Evolutionary conservation across 257 asterid genomes (phyloP).

Genomic region (Lycium ferocissimum): DNA sequence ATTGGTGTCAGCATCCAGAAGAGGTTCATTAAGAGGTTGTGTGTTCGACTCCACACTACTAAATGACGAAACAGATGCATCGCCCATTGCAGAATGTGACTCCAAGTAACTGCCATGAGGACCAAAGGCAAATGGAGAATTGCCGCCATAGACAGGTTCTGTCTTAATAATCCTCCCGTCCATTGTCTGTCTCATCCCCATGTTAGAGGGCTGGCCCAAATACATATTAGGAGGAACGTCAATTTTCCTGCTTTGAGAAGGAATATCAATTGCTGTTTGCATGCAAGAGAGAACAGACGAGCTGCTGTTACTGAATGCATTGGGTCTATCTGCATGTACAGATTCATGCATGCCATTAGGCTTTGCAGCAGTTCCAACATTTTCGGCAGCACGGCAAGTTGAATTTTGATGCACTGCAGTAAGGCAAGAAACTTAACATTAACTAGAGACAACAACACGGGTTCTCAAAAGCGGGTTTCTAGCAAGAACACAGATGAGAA

Average conservation of each 20-base stretch:
- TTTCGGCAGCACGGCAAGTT: slow-evolving; percentile 50
- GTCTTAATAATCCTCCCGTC: slow-evolving; percentile 63
- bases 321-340: slow-evolving; percentile 38
- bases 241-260: slow-evolving; percentile 49
- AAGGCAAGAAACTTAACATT: slow-evolving; percentile 28
- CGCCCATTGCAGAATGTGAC: slow-evolving; percentile 63
- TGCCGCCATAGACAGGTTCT: slow-evolving; percentile 62
- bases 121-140: slow-evolving; percentile 59
- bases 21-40: slow-evolving; percentile 59
- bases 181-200: slow-evolving; percentile 56
- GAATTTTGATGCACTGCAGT: slow-evolving; percentile 65
- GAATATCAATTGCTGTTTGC: slow-evolving; percentile 51
- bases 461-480: slow-evolving; percentile 7
- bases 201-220: slow-evolving; percentile 57
- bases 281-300: slow-evolving; percentile 55
- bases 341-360: slow-evolving; percentile 56
- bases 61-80: slow-evolving; percentile 68
- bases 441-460: slow-evolving; percentile 3
- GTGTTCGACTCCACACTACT: slow-evolving; percentile 68
- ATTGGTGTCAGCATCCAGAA: slow-evolving; percentile 65
- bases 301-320: slow-evolving; percentile 51
- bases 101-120: slow-evolving; percentile 62
- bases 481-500: not conserved
- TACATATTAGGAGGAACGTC: slow-evolving; percentile 56
- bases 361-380: slow-evolving; percentile 48